phyloP scores from a whole-genome alignment of 306 rosid species.

The Comarum palustre region DNA sequence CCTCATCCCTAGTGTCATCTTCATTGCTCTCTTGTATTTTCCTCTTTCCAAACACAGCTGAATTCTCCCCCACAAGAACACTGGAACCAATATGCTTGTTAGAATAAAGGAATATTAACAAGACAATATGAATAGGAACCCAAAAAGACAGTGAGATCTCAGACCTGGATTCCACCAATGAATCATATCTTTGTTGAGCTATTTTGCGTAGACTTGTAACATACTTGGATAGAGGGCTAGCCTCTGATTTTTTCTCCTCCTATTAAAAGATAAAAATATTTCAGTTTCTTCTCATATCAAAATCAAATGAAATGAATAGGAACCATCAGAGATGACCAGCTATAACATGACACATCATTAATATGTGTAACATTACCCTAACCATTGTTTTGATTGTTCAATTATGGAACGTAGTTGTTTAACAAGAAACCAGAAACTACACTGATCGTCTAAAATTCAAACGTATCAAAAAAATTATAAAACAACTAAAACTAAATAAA shows the following conservation, averaged over 20 bases:
- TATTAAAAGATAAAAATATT: slow-evolving; percentile 21
- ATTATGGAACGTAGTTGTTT: not conserved
- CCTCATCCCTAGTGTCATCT: slow-evolving; percentile 38
- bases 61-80: slow-evolving; percentile 73
- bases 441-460: not conserved
- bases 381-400: not conserved
- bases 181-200: slow-evolving; percentile 53
- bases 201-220: slow-evolving; percentile 49
- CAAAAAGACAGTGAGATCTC: slow-evolving; percentile 6
- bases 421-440: not conserved
- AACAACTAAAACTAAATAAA: too few relatives aligned
- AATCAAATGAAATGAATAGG: not conserved
- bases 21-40: slow-evolving; percentile 56
- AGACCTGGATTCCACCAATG: slow-evolving; percentile 78
- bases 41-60: slow-evolving; percentile 51
- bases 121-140: slow-evolving; percentile 17
- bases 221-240: slow-evolving; percentile 64
- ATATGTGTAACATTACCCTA: not conserved
- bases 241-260: slow-evolving; percentile 63
- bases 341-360: not conserved
- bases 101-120: slow-evolving; percentile 32
- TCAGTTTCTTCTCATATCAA: slow-evolving; percentile 4
- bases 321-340: not conserved
- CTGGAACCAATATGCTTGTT: slow-evolving; percentile 42
- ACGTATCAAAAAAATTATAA: too few relatives aligned